Evolutionary conservation across 2,329 filamentous ascomycete species (phyloP), one percentile per base, ranked within the genome.

Genomic region (Colletotrichum simmondsii): DNA sequence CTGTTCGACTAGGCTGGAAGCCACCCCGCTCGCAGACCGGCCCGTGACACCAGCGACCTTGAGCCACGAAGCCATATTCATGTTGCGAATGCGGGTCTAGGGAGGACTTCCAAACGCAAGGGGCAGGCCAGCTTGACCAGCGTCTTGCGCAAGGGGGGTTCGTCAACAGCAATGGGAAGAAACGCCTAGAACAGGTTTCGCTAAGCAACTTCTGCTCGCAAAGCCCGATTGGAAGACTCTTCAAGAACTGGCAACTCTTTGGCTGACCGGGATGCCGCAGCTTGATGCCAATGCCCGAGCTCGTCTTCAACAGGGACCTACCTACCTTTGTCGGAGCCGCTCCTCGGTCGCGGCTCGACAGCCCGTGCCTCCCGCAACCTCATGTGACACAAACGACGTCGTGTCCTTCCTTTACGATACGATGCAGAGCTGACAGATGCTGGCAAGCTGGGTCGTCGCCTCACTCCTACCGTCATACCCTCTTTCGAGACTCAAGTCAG

Each of bases 11-110:
- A 22, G 28, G 35, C 49, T 35, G 56, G 57, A 42, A 32, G 26
- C 24, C 65, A 46, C 14, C 58, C 54, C 37, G 37, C 65, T 30
- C 37, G 28, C 24, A 63, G 57, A 49, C 14, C 66, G 28, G 61
- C 26, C 37, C 49, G 64, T 26, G 35, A 24, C 52, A 67, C 54
- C 56, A 30, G 64, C 61, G 35, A 52, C 19, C 24, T 14, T 26
- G 7, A 65, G 32, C 32, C n/a, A 66, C n/a, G 70, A 63, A 32
- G 65, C 54, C 46, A 35, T 56, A 28, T 16, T 53, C 37, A 58
- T n/a, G 30, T 37, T 46, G 22, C 46, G 37, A 60, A 22, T 28
- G 12, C 53, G 42, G 11, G 42, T 35, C 19, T 16, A 68, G 28
- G 32, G 14, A 54, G 30, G 37, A 35, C 16, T 26, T 24, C 32